phyloP scores from a whole-genome alignment of 1,284 basidiomycete species.

The Ganoderma meredithae region DNA sequence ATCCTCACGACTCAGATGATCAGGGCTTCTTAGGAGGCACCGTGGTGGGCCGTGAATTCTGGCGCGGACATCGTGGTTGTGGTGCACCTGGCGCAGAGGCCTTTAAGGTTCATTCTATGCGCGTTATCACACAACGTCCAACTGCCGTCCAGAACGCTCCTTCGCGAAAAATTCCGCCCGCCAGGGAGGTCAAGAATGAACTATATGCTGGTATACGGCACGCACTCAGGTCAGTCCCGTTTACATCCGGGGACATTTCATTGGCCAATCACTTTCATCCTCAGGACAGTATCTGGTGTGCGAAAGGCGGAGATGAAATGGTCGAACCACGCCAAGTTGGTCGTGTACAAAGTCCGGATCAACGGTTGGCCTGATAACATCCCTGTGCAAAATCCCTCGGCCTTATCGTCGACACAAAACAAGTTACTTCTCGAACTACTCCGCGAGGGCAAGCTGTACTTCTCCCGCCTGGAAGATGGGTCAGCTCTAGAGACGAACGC shows the following conservation, averaged over 20 bases:
- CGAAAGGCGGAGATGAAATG: constrained; percentile 78
- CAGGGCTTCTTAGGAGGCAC: constrained; percentile 70
- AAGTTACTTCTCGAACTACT: constrained; percentile 57
- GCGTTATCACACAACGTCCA: constrained; percentile 9
- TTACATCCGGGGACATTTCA: not conserved
- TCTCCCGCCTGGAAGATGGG: constrained; percentile 37
- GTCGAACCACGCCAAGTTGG: constrained; percentile 65
- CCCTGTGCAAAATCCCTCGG: constrained; percentile 66
- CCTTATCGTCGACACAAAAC: constrained; percentile 60
- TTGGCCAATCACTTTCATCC: not conserved
- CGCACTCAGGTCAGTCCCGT: constrained; percentile 54
- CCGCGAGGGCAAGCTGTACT: constrained; percentile 54
- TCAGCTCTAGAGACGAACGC: not conserved
- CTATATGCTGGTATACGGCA: constrained; percentile 60
- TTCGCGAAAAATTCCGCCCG: constrained; percentile 41
- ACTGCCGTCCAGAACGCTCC: not conserved
- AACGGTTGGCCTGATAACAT: constrained; percentile 68
- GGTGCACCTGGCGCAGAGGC: constrained; percentile 61
- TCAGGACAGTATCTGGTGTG: constrained; percentile 59
- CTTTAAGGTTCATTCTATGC: constrained; percentile 56
- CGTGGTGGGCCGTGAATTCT: constrained; percentile 64
- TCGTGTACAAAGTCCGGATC: constrained; percentile 61
- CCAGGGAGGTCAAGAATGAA: constrained; percentile 55
- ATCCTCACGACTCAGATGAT: constrained; percentile 54
- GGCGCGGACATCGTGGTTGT: constrained; percentile 64